Evolutionary conservation across 2,329 filamentous ascomycete species (phyloP).

Genomic region (Trichoderma atroviride): DNA sequence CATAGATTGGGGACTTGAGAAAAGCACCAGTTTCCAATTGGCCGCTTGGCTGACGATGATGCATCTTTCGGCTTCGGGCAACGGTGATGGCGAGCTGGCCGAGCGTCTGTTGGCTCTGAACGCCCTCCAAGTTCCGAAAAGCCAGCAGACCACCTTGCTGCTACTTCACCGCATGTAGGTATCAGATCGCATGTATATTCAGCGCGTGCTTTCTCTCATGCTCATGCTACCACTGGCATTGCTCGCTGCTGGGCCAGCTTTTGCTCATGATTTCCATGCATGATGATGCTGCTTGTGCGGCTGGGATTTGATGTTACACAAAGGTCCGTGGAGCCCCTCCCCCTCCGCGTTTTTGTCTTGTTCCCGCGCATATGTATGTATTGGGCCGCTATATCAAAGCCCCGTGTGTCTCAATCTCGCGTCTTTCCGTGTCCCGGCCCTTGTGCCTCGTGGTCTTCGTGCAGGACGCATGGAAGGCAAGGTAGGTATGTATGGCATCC

Average conservation of each 20-base stretch:
- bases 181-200: constrained; percentile 8
- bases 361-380: not conserved
- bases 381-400: constrained; percentile 13
- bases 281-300: constrained; percentile 17
- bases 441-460: constrained; percentile 3
- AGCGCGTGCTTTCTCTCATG: not conserved
- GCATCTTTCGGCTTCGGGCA: constrained; percentile 12
- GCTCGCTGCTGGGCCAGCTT: not conserved
- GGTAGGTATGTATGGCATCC: not conserved
- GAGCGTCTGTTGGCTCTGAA: not conserved
- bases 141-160: constrained; percentile 15
- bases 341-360: not conserved
- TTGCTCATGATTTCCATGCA: constrained; percentile 14
- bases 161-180: not conserved
- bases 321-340: not conserved
- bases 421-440: not conserved
- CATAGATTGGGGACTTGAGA: not conserved
- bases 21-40: no score
- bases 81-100: constrained; percentile 11
- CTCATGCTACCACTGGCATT: not conserved
- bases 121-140: not conserved
- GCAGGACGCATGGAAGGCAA: not conserved
- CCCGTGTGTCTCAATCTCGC: constrained; percentile 1
- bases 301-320: constrained; percentile 20
- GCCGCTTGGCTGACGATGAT: constrained; percentile 9